These are phyloP conservation scores for Mikania micrantha DNA, from an alignment of 129 eudicot genomes.

Conservation along the genomic window DNA sequence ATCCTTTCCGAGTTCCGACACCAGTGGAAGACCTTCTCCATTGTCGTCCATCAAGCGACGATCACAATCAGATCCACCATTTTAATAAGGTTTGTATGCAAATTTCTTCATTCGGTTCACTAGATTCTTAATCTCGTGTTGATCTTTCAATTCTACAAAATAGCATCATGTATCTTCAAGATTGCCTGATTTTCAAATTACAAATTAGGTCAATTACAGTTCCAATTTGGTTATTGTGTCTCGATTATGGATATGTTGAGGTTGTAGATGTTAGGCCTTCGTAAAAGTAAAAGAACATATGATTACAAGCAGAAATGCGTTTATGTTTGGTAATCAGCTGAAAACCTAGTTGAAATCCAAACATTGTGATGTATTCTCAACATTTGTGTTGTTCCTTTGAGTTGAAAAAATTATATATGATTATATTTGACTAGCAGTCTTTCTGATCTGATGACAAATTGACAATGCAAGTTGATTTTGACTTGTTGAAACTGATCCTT, in stretches of 20 bases:
- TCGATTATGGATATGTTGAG: neutral
- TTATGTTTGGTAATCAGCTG: neutral
- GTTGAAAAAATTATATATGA: neutral
- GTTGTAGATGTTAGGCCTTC: neutral
- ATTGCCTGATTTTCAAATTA: neutral
- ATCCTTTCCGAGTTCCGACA: too few relatives aligned
- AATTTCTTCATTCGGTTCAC: neutral
- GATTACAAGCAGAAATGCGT: neutral
- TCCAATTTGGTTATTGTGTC: neutral
- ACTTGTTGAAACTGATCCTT: neutral
- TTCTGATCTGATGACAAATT: neutral
- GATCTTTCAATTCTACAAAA: conserved; percentile 2
- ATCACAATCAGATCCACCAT: conserved; percentile 17
- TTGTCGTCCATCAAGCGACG: conserved; percentile 9
- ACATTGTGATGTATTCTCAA: too few relatives aligned
- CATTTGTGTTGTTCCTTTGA: too few relatives aligned
- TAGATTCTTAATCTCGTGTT: neutral
- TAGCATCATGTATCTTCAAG: conserved; percentile 6
- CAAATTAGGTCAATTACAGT: conserved; percentile 7
- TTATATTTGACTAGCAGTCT: neutral
- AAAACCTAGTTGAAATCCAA: too few relatives aligned
- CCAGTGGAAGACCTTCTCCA: neutral
- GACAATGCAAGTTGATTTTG: conserved; percentile 1
- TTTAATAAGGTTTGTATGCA: conserved; percentile 15
- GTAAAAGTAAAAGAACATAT: neutral